A percentile compares a stretch with the other conserved stretches of the same genome.
phyloP scores from a whole-genome alignment of 2,329 filamentous ascomycete genomes.

The Diaporthe capsici region DNA sequence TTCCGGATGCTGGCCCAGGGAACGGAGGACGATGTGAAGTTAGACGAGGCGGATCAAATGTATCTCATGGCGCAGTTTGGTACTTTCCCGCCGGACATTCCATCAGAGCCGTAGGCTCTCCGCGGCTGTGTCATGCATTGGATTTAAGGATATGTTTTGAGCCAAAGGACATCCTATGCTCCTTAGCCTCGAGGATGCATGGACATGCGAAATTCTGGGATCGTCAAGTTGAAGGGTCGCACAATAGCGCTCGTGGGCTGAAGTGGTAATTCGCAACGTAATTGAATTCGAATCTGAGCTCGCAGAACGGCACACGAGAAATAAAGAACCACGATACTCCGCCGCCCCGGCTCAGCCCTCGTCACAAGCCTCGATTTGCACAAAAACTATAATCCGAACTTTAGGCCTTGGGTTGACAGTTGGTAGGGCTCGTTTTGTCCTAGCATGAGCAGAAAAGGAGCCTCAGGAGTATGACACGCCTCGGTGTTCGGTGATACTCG shows the following conservation, averaged over 20 bases:
- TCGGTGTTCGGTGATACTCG: neutral
- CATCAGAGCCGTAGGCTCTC: neutral
- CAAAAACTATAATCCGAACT: neutral
- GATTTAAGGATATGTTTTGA: neutral
- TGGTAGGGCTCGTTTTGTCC: neutral
- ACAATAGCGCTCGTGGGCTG: neutral
- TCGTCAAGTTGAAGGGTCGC: too few species aligned
- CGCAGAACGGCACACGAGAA: too few species aligned
- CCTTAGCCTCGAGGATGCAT: neutral
- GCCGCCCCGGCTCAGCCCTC: neutral
- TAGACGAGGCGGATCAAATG: constrained; percentile 47
- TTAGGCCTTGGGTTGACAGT: too few species aligned
- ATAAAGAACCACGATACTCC: neutral
- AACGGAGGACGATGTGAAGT: constrained; percentile 46
- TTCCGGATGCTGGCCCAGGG: constrained; percentile 54
- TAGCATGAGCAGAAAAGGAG: too few species aligned
- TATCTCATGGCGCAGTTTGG: constrained; percentile 56
- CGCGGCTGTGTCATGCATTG: too few species aligned
- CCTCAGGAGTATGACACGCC: neutral
- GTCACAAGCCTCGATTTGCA: neutral
- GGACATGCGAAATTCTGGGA: neutral
- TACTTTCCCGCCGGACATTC: constrained; percentile 51
- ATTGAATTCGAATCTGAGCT: too few species aligned
- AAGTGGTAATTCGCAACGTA: neutral
- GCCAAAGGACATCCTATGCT: too few species aligned